Base-by-base conservation (phyloP, 352 stramenopile species). In the Blastocystis sp. region DNA sequence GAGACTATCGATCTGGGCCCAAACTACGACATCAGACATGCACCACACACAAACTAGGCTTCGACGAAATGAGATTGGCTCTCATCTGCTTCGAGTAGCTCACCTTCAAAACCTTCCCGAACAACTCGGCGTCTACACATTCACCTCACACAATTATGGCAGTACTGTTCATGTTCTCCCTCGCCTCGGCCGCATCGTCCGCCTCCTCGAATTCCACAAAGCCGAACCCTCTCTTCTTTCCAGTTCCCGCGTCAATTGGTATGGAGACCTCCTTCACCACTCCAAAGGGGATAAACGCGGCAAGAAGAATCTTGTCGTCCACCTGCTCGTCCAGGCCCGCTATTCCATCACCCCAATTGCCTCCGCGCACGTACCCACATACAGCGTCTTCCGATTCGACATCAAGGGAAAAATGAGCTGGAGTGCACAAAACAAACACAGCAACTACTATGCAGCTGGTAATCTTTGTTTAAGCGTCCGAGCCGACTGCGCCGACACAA, bases 141-240 rank as follows among this genome's bases (percentile, higher is more conserved):
- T 79, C 4, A 79, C 11, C 53, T 69, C 10, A 2, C 11, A 65
- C 23, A 56, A 1, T 53, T 4, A 19, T 21, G 2, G 1, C 4
- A 9, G 19, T 45, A 84, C 74, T 84, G 23, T 88, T 76, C 78
- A 88, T 88, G 60, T 88, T 88, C 28, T 79, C 78, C 60, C 64
- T 67, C 34, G 78, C 78, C 56, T 88, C 78, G 5, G 64, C 67
- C 38, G 78, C 78, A 88, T 88, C 78, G 38, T 88, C 78, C 52
- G 67, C 67, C 41, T 88, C 78, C 56, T 88, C 78, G 56, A 79
- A 88, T 45, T 88, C 78, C 3, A 88, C 78, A 60, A 88, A 88
- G 41, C 78, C 78, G 66, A 88, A 88, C 3, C 78, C 78, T 62
- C 78, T 38, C 38, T 88, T 76, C 67, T 60, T 34, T 64, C 78